Base-by-base conservation (phyloP, 1,139 yeast species). In the Yamadazyma triangularis region DNA sequence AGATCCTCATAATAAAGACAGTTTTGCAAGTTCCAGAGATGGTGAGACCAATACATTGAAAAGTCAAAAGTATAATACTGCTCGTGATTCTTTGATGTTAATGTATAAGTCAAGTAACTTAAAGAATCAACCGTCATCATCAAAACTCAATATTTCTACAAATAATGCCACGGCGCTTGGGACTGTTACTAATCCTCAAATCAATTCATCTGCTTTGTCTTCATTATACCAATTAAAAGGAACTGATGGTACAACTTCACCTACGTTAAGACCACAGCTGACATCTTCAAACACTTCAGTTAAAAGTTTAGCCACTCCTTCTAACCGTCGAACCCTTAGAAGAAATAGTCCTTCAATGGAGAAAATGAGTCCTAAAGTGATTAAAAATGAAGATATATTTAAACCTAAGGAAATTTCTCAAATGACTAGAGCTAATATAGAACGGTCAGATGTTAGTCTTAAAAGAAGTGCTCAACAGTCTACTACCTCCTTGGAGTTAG, bases 171-270 rank as follows among this genome's bases (percentile, higher is more conserved):
- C 60, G 2, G 72, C 58, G 1, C 39, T 53, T 4, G 74, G 73
- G 3, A 60, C 66, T 2, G 73, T 66, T 8, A 49, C 68, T 1
- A 50, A 53, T 19, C 42, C 50, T 8, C 46, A 47, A 4, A 44
- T 47, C 7, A 62, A 57, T 15, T 45, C 46, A 3, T 58, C 73
- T 0, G 74, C 74, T 0, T 49, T 68, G 19, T 55, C 67, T 2
- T 44, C 70, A 1, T 53, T 68, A 27, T 68, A 68, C 41, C 55
- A 56, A n/a, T 50, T 68, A 29, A 64, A 62, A 36, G 52, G 47
- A 11, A 51, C 58, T 8, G 67, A 62, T 5, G 67, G 59, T n/a
- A 18, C 25, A 0, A 11, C 13, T 4, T 30, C 45, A 4, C 44
- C 45, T 3, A 8, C 25, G 5, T 23, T 31, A 2, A 35, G 20